phyloP scores from a whole-genome alignment of 768 basidiomycete genomes.

The Tylopilus felleus region DNA sequence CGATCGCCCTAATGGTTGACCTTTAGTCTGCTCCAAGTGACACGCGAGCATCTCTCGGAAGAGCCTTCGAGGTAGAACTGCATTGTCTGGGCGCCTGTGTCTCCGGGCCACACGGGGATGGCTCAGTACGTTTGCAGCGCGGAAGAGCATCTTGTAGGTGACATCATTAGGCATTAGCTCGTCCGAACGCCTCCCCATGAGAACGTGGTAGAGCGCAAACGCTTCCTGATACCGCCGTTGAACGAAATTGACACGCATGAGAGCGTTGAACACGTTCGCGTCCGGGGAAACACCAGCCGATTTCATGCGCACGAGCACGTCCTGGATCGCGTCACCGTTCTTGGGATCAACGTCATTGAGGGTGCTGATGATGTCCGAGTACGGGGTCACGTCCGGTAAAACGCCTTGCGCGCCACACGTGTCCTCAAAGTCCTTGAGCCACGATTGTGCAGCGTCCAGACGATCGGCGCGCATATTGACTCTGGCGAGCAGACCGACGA shows the following conservation, averaged over 20 bases:
- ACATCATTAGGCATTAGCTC: conserved; percentile 38
- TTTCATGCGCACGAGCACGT: conserved; percentile 39
- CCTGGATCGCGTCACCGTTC: conserved; percentile 32
- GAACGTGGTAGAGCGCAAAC: conserved; percentile 41
- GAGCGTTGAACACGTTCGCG: conserved; percentile 44
- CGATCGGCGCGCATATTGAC: conserved; percentile 34
- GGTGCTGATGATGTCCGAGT: conserved; percentile 39
- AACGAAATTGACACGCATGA: conserved; percentile 41
- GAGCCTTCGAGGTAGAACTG: conserved; percentile 39
- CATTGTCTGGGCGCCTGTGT: conserved; percentile 17
- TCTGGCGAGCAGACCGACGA: conserved; percentile 38
- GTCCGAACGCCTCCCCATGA: conserved; percentile 34
- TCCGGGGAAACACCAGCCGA: conserved; percentile 37
- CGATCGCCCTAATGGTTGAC: conserved; percentile 16
- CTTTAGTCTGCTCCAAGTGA: conserved; percentile 25
- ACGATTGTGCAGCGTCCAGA: conserved; percentile 28
- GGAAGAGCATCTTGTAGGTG: conserved; percentile 47
- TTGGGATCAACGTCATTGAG: conserved; percentile 31
- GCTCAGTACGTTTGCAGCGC: conserved; percentile 19
- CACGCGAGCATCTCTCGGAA: conserved; percentile 44
- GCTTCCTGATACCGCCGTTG: conserved; percentile 33
- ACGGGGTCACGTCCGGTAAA: conserved; percentile 27
- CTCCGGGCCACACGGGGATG: conserved; percentile 23
- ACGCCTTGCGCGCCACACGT: conserved; percentile 18
- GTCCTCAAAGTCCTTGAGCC: conserved; percentile 28